These are phyloP conservation scores for Ogataea thermomethanolica DNA, from an alignment of 805 yeast species.

Conservation along the genomic window DNA sequence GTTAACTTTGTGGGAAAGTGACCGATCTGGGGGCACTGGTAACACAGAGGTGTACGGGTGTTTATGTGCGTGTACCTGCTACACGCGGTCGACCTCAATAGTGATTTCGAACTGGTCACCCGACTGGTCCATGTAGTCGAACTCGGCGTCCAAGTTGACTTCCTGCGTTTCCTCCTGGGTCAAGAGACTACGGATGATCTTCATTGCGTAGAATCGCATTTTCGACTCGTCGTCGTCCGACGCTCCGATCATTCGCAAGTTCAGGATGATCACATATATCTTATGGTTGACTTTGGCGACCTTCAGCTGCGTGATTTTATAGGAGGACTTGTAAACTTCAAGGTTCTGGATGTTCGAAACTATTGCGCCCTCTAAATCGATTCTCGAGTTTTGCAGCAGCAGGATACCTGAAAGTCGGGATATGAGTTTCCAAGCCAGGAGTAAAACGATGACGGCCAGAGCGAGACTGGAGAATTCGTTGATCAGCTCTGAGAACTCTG, in stretches of 20 bases:
- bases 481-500: conserved; percentile 19
- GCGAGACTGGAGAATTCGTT: conserved; percentile 27
- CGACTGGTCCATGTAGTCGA: conserved; percentile 27
- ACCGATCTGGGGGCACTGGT: neutral
- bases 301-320: conserved; percentile 45
- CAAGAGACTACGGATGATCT: conserved; percentile 39
- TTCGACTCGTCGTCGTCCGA: conserved; percentile 65
- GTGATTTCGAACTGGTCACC: conserved; percentile 41
- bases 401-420: conserved; percentile 50
- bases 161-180: conserved; percentile 12
- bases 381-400: conserved; percentile 50
- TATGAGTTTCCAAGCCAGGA: conserved; percentile 38
- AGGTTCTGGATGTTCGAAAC: conserved; percentile 43
- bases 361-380: conserved; percentile 37
- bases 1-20: conserved; percentile 1
- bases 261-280: conserved; percentile 54
- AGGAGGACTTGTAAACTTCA: conserved; percentile 50
- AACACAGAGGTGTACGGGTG: conserved; percentile 3
- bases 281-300: conserved; percentile 62
- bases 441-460: conserved; percentile 23
- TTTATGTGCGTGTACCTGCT: neutral
- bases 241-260: conserved; percentile 61
- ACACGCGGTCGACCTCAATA: conserved; percentile 35
- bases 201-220: conserved; percentile 47
- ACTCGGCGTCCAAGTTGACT: conserved; percentile 21